phyloP scores from a whole-genome alignment of 306 rosid species.

The Ormosia emarginata region DNA sequence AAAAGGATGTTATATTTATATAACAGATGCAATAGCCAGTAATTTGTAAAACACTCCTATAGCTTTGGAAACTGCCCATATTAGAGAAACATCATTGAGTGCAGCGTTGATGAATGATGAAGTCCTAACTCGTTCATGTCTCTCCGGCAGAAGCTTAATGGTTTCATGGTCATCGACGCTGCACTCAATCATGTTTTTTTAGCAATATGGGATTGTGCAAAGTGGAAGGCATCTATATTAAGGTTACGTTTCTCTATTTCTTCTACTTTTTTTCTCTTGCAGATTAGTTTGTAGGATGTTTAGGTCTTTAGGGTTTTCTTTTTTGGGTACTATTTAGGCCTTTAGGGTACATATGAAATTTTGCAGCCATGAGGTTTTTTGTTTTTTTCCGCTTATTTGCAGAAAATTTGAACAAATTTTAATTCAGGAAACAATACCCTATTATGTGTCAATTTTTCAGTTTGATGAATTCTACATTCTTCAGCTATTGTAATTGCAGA shows the following conservation, averaged over 20 bases:
- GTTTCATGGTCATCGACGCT: constrained; percentile 36
- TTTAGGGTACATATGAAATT: not conserved
- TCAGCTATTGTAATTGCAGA: not conserved
- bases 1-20: not conserved
- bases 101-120: constrained; percentile 96
- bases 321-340: too few species aligned
- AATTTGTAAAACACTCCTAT: not conserved
- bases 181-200: constrained; percentile 61
- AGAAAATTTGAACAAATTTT: not conserved
- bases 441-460: not conserved
- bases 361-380: not conserved
- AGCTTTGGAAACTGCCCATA: constrained; percentile 30
- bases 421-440: not conserved
- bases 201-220: constrained; percentile 6
- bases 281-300: not conserved
- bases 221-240: not conserved
- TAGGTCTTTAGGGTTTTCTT: too few species aligned
- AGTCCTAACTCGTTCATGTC: not conserved
- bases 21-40: not conserved
- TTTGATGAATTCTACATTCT: not conserved
- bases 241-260: constrained; percentile 7
- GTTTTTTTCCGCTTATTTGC: not conserved
- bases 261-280: not conserved
- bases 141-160: not conserved
- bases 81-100: constrained; percentile 78